Base-by-base conservation (phyloP, 2,329 filamentous ascomycete genomes). In the Dactylellina leptospora region DNA sequence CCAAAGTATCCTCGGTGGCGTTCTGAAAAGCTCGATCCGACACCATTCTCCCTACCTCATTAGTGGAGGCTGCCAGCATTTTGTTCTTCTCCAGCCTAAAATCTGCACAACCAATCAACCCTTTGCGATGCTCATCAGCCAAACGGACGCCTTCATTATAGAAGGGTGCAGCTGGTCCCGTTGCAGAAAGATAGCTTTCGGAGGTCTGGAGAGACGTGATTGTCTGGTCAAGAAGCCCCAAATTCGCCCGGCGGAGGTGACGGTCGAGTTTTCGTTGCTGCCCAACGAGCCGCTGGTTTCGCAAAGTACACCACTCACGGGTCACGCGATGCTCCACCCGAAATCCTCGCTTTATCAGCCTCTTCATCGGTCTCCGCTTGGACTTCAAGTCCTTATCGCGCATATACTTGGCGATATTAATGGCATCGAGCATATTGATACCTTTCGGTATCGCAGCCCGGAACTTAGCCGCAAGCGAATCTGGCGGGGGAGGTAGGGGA, bases 311-410 rank as follows among this genome's bases (percentile, higher is more conserved):
- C 68, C 59, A 72, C 30, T 72, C 68, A 4, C 59, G 51, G 28
- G 68, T 64, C 28, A 72, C 68, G 28, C 68, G 18, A 20, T 64
- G 68, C 38, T 72, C 68, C 22, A 64, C 68, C 22, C 68, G 53
- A 27, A 36, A 64, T 16, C 68, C 68, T 23, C 53, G 50, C 30
- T 72, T 72, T n/a, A 72, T 55, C 4, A 4, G n/a, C 36, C 59
- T 25, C 54, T 64, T 72, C 25, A 72, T 72, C 22, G 38, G 53
- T 4, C 16, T 33, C 23, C 48, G 64, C 59, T 64, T 72, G 4
- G 68, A 18, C 54, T 38, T 16, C 9, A 72, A 45, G 22, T 63
- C 47, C 28, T 64, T 64, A 28, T 58, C 59, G 22, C 59, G 59
- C 47, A 60, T 54, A 18, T 72, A 30, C 23, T 64, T 47, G 8